Conservation (phyloP, 2,329 filamentous ascomycete genomes). For the Penicillium sp. region DNA sequence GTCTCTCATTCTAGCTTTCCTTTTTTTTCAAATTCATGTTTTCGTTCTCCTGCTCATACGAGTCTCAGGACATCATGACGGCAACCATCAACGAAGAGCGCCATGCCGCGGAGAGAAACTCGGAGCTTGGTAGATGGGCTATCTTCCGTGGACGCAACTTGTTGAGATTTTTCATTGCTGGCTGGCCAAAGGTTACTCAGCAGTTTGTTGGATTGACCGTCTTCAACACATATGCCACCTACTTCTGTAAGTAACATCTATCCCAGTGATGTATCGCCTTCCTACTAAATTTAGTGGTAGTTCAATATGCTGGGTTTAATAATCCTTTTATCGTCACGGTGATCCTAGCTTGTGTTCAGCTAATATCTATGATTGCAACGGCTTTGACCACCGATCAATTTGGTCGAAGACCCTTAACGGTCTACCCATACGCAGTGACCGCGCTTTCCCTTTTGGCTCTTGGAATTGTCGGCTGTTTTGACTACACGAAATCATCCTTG, state of each 20-base stretch:
- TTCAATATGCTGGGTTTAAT: conserved; percentile 40
- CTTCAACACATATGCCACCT: conserved; percentile 39
- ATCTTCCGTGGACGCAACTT: conserved; percentile 38
- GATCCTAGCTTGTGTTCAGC: conserved; percentile 40
- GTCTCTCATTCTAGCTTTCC: too few species aligned
- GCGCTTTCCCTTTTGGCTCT: conserved; percentile 33
- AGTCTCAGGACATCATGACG: conserved; percentile 29
- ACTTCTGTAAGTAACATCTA: conserved; percentile 30
- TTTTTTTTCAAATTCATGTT: neutral
- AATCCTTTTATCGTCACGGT: conserved; percentile 42
- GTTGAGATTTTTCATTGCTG: conserved; percentile 35
- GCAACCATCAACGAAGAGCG: conserved; percentile 33
- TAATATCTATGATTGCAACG: conserved; percentile 41
- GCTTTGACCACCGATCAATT: conserved; percentile 32
- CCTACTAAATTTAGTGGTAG: conserved; percentile 16
- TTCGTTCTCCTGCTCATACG: neutral
- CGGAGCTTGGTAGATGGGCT: conserved; percentile 27
- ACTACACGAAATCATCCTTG: conserved; percentile 29
- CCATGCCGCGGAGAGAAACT: conserved; percentile 25
- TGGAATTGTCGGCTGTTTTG: conserved; percentile 40
- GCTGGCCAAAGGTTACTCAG: conserved; percentile 40
- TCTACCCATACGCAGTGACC: conserved; percentile 39
- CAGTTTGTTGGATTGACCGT: conserved; percentile 38
- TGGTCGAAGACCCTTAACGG: conserved; percentile 36
- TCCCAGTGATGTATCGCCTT: conserved; percentile 3